Conservation (phyloP, 2,329 filamentous ascomycete genomes). For the Diaporthe citri region DNA sequence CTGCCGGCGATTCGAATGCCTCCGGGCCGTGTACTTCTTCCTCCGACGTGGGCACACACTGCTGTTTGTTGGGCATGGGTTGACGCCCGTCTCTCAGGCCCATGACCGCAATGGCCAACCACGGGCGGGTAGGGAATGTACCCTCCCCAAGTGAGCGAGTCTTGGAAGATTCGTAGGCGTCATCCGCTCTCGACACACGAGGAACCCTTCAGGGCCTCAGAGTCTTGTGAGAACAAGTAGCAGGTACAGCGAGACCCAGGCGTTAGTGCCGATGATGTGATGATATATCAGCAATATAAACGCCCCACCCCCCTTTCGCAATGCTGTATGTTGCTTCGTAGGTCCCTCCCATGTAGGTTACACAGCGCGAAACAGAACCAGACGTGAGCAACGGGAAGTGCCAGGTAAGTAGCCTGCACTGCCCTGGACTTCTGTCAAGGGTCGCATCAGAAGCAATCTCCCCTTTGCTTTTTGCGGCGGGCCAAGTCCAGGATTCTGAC, state of each 20-base stretch:
- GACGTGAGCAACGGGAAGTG: not conserved
- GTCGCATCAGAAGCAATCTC: slow-evolving; percentile 2
- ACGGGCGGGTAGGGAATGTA: not conserved
- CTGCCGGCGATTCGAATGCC: not conserved
- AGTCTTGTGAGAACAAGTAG: not conserved
- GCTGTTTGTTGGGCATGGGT: not conserved
- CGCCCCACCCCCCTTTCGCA: not conserved
- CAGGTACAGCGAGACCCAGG: not conserved
- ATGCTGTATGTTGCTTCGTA: not conserved
- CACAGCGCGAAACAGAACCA: slow-evolving; percentile 28
- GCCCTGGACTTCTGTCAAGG: slow-evolving; percentile 21
- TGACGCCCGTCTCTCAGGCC: not conserved
- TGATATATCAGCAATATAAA: slow-evolving; percentile 22
- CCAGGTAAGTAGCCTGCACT: slow-evolving; percentile 20
- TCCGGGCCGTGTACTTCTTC: not conserved
- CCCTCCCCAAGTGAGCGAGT: not conserved
- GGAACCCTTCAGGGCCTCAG: not conserved
- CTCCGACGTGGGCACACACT: not conserved
- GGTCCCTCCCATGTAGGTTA: not conserved
- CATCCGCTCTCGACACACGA: not conserved
- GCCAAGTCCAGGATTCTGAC: slow-evolving; percentile 21
- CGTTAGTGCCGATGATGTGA: slow-evolving; percentile 29
- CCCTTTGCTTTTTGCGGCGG: not conserved
- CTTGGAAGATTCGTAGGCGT: not conserved
- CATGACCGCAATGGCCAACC: not conserved